Evolutionary conservation across 257 asterid species (phyloP).

Genomic region (Solanum lignicaule): DNA sequence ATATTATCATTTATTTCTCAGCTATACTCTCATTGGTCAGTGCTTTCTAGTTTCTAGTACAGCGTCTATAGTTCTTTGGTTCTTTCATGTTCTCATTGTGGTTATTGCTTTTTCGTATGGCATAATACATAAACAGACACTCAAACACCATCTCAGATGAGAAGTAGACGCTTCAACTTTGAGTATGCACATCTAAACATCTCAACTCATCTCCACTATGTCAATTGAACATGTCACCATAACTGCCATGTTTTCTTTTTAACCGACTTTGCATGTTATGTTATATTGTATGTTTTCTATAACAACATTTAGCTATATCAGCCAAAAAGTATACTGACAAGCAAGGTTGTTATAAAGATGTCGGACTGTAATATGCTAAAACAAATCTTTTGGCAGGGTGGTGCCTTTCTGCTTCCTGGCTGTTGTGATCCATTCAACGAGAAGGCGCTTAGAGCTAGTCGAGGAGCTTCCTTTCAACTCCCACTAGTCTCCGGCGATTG

Average conservation of each 20-base stretch:
- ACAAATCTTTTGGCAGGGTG: constrained; percentile 36
- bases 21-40: neutral
- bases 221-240: neutral
- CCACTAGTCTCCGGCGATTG: constrained; percentile 75
- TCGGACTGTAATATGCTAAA: neutral
- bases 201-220: neutral
- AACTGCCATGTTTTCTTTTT: neutral
- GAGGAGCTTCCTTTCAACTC: constrained; percentile 91
- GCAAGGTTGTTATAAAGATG: neutral
- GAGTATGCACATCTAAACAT: neutral
- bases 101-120: neutral
- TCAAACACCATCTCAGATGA: neutral
- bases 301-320: neutral
- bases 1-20: neutral
- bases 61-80: neutral
- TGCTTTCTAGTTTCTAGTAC: neutral
- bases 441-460: constrained; percentile 80
- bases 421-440: constrained; percentile 99
- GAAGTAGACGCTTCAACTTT: neutral
- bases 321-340: neutral
- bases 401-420: constrained; percentile 75
- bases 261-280: neutral
- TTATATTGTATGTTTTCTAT: neutral
- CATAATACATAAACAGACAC: neutral
- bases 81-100: neutral